phyloP scores from a whole-genome alignment of 75 land plant species.

The Azolla pinnata region DNA sequence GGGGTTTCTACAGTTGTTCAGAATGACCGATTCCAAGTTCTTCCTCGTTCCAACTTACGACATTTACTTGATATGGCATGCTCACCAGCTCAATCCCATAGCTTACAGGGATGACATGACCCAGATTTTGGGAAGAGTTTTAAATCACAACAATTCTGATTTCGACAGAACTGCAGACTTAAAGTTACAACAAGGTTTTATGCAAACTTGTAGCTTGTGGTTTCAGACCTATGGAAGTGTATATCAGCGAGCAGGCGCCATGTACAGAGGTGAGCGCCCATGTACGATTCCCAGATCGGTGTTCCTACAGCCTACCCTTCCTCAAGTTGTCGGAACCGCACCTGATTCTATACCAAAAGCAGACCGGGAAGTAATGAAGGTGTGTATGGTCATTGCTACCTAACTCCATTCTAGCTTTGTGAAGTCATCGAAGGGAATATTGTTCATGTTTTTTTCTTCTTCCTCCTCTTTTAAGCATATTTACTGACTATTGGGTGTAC shows the following conservation, averaged over 20 bases:
- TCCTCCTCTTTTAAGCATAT: no score
- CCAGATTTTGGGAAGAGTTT: conserved; percentile 17
- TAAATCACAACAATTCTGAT: conserved; percentile 35
- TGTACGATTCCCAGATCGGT: no score
- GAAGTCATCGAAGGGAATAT: no score
- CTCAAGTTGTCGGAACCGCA: no score
- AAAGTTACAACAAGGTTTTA: conserved; percentile 69
- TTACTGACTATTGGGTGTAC: no score
- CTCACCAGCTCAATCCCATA: conserved; percentile 20
- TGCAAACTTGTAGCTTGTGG: conserved; percentile 52
- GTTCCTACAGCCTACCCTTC: no score
- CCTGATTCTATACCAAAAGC: no score
- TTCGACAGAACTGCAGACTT: conserved; percentile 58
- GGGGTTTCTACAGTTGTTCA: conserved; percentile 23
- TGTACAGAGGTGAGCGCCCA: conserved; percentile 56
- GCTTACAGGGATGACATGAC: conserved; percentile 14
- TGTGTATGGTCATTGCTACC: no score
- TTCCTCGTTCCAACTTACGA: conserved; percentile 32
- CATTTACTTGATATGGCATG: conserved; percentile 36
- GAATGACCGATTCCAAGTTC: not conserved
- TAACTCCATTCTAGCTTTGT: no score
- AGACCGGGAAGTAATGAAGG: no score
- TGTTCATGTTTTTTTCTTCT: no score
- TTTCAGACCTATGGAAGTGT: conserved; percentile 53
- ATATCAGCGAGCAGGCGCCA: conserved; percentile 70